Evolutionary conservation across 2,329 filamentous ascomycete species (phyloP), one percentile per base, ranked within the genome.

Genomic region (Fusarium pseudonygamai): DNA sequence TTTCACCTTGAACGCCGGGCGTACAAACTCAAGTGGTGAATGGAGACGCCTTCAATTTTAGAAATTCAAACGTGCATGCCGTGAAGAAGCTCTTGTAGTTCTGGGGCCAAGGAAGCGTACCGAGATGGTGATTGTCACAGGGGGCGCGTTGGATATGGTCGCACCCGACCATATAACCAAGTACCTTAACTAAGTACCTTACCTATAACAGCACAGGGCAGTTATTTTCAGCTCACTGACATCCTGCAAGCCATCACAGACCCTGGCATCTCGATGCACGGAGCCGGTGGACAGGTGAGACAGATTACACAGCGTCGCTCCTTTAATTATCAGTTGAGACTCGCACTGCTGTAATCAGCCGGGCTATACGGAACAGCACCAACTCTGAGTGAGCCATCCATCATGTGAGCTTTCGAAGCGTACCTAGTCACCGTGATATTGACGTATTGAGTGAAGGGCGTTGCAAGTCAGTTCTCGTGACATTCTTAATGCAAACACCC

Each of bases 171-270:
- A 20, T 32, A 34, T 18, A 24, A 24, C 47, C 14, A 49, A n/a
- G 7, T 50, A 50, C 47, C 47, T 24, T 34, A 6, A 24, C 47
- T 20, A 49, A n/a, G 7, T 50, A 50, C 47, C 47, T 24, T 34
- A 6, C 47, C 47, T 24, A 52, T 52, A 34, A n/a, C 47, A 52
- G 30, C n/a, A 67, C 39, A 53, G 22, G 24, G 43, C 46, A 57
- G 66, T 50, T 57, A 69, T 69, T 69, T 69, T 69, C 67, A 69
- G 66, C 59, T 64, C 58, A 59, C 30, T 69, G 45, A 39, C 50
- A 69, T 47, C 45, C 65, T 73, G 70, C 70, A 71, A 73, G 70
- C 66, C 71, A 67, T 73, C 43, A 37, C 40, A 50, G 67, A 70
- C 49, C 65, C 55, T 59, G 57, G 65, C 60, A 52, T 62, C 53